These are phyloP conservation scores for Kodamaea restingae DNA, from an alignment of 805 yeast genomes.

Conservation along the genomic window DNA sequence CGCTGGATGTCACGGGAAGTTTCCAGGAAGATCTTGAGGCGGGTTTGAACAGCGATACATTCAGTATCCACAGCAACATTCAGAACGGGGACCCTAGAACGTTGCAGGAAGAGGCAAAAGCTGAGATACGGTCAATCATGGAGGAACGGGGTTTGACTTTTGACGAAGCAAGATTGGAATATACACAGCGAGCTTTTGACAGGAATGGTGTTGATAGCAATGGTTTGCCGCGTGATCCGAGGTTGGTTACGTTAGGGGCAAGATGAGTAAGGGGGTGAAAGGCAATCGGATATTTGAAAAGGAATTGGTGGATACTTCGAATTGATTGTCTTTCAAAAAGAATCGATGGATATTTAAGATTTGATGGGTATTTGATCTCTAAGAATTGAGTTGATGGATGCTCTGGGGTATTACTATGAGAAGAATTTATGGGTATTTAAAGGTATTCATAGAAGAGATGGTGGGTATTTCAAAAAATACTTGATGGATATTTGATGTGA, in stretches of 20 bases:
- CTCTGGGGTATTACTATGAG: too few relatives aligned
- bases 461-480: too few relatives aligned
- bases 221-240: slow-evolving; percentile 20
- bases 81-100: slow-evolving; percentile 48
- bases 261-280: background rate
- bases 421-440: too few relatives aligned
- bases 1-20: slow-evolving; percentile 11
- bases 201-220: slow-evolving; percentile 15
- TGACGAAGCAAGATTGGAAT: slow-evolving; percentile 65
- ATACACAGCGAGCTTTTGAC: slow-evolving; percentile 43
- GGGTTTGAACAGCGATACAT: slow-evolving; percentile 58
- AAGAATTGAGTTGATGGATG: too few relatives aligned
- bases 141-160: slow-evolving; percentile 43
- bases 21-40: slow-evolving; percentile 44
- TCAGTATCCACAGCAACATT: slow-evolving; percentile 46
- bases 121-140: slow-evolving; percentile 54
- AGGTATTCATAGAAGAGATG: too few relatives aligned
- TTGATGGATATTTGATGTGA: too few relatives aligned
- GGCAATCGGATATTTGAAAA: background rate
- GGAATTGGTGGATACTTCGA: background rate
- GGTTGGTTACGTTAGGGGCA: slow-evolving; percentile 14
- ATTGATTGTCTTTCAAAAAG: too few relatives aligned
- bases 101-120: slow-evolving; percentile 53
- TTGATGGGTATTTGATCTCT: too few relatives aligned
- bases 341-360: too few relatives aligned